Conservation (phyloP, 1,139 yeast genomes). For the Blastobotrys buckinghamii region DNA sequence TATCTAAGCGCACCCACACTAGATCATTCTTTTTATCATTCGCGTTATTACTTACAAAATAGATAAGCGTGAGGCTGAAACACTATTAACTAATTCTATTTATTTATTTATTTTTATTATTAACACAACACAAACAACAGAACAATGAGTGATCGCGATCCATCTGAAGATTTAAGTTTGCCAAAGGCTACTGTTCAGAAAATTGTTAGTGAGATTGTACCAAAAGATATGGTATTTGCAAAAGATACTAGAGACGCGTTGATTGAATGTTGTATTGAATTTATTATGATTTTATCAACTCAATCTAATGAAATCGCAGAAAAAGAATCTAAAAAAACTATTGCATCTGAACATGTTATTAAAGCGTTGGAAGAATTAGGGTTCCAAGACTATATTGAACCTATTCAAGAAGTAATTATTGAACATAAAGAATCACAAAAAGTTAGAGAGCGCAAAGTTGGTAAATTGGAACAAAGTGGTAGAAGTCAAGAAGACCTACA, state of each 20-base stretch:
- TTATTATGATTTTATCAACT: slow-evolving; percentile 88
- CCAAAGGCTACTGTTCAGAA: slow-evolving; percentile 83
- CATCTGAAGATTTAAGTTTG: slow-evolving; percentile 37
- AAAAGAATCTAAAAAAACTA: slow-evolving; percentile 91
- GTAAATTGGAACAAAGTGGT: slow-evolving; percentile 90
- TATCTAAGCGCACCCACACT: no score
- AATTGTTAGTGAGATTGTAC: slow-evolving; percentile 83
- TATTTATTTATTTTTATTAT: not conserved
- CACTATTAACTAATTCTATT: no score
- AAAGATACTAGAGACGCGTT: slow-evolving; percentile 94
- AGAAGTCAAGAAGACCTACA: slow-evolving; percentile 86
- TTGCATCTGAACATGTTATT: slow-evolving; percentile 93
- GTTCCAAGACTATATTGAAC: slow-evolving; percentile 75
- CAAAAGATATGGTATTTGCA: slow-evolving; percentile 78
- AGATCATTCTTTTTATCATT: no score
- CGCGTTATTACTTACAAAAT: not conserved
- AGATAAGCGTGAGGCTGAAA: not conserved
- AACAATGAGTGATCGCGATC: slow-evolving; percentile 30
- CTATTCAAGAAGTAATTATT: slow-evolving; percentile 69
- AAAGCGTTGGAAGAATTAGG: slow-evolving; percentile 87
- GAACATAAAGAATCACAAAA: slow-evolving; percentile 84
- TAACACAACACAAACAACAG: no score
- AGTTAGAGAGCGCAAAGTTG: slow-evolving; percentile 79
- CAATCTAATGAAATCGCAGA: slow-evolving; percentile 97
- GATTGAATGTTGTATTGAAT: slow-evolving; percentile 93